Evolutionary conservation across 139 green algal genomes (phyloP), one percentile per base, ranked within the genome.

Genomic region (Chlorella sorokiniana): DNA sequence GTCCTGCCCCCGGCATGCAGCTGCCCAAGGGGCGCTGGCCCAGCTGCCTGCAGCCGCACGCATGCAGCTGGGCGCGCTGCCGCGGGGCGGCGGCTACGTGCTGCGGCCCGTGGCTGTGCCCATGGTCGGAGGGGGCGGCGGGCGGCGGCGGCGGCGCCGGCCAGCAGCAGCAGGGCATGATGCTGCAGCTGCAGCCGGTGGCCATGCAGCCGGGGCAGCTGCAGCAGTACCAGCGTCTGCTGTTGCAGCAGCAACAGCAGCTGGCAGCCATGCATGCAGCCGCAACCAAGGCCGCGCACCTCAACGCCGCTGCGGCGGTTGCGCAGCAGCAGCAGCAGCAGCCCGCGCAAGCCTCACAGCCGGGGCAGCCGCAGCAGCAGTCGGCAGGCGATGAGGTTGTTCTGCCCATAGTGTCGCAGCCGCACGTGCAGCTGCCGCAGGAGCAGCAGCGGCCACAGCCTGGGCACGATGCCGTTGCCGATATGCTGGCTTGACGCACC

Each of bases 191-290:
- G 73, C 73, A 68, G 54, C 52, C 52, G 0, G 8, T 69, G 52
- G 8, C 35, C 4, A n/a, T 79, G 54, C 73, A 29, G 54, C 54
- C 73, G 11, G 25, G 23, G 7, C 73, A 79, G 54, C 73, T 79
- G 52, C 70, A 77, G 70, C 70, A 77, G 42, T 77, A 77, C 45
- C 54, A 68, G 38, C 73, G 63, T 9, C 71, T 67, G 33, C 33
- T 78, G 3, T 45, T 51, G 73, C 73, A 56, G 54, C 73, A 79
- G 38, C 73, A 79, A 38, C 73, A 79, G 38, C 73, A 79, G 73
- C 37, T 79, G 25, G 73, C 37, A 27, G 73, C 73, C 7, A 45
- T 54, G 54, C 31, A 42, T 27, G 54, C 73, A 22, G 54, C 73
- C 37, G 73, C 54, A n/a, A 41, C 73, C 35, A 69, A 67, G 52